Conservation (phyloP, 257 asterid genomes). For the Solanum boliviense region DNA sequence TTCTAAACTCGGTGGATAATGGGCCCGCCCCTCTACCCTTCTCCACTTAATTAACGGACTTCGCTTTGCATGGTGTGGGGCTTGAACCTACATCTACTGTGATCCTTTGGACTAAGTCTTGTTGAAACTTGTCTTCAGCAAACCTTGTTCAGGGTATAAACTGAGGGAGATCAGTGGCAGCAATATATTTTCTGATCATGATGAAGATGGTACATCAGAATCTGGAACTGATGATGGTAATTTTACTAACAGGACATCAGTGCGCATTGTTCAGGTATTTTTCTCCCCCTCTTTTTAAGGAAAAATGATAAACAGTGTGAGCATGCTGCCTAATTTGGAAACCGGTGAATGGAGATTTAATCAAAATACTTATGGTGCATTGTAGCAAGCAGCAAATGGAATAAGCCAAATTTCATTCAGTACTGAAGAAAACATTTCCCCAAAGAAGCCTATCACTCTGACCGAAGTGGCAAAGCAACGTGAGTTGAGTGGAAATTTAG, state of each 20-base stretch:
- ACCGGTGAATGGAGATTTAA: background rate
- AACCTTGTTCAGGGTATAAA: constrained; percentile 79
- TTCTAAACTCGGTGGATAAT: too few relatives aligned
- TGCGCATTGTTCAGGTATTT: constrained; percentile 83
- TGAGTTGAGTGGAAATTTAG: constrained; percentile 77
- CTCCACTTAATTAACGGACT: too few relatives aligned
- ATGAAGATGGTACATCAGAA: constrained; percentile 41
- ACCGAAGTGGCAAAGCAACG: constrained; percentile 94
- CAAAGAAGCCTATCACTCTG: constrained; percentile 67
- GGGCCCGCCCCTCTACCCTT: too few relatives aligned
- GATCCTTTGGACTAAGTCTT: background rate
- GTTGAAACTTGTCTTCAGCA: constrained; percentile 35
- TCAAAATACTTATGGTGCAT: background rate
- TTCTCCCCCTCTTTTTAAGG: background rate
- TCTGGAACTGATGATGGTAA: constrained; percentile 40
- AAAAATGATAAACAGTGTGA: background rate
- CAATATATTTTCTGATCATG: constrained; percentile 53
- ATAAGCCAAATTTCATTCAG: constrained; percentile 92
- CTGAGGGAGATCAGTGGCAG: constrained; percentile 88
- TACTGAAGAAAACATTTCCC: constrained; percentile 67
- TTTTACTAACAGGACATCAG: constrained; percentile 60
- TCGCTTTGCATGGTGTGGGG: too few relatives aligned
- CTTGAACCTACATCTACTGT: background rate
- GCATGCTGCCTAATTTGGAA: background rate
- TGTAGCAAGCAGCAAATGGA: constrained; percentile 77